Evolutionary conservation across 2,329 filamentous ascomycete genomes (phyloP).

Genomic region (Cytospora mali): DNA sequence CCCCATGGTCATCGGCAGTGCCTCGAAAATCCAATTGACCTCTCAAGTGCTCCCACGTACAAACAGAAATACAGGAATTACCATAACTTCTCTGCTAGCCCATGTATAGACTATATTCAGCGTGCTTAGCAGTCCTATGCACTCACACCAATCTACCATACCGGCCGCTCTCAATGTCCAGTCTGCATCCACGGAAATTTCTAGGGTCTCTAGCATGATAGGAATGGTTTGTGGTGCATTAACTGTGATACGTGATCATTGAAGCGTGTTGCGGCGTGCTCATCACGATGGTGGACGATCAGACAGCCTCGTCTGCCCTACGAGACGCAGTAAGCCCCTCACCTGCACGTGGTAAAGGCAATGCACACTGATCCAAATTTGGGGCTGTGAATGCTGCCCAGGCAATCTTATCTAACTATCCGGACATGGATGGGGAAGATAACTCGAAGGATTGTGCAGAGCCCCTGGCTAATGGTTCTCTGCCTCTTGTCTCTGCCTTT

Average conservation of each 20-base stretch:
- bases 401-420: conserved; percentile 24
- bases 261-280: not conserved
- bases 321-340: conserved; percentile 16
- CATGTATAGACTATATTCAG: not conserved
- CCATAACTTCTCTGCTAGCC: not conserved
- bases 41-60: not conserved
- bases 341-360: conserved; percentile 15
- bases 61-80: not conserved
- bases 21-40: not conserved
- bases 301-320: conserved; percentile 12
- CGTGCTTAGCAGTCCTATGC: not conserved
- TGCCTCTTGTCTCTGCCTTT: not conserved
- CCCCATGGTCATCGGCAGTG: not conserved
- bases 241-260: not conserved
- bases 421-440: not conserved
- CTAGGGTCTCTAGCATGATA: not conserved
- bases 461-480: not conserved
- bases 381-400: conserved; percentile 22
- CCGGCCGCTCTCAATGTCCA: not conserved
- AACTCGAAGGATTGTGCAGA: not conserved
- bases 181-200: not conserved
- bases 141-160: not conserved
- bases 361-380: conserved; percentile 20
- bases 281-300: not conserved
- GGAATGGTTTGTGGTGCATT: not conserved